phyloP scores from a whole-genome alignment of 1,284 basidiomycete genomes.

The Hymenochaete sp. region DNA sequence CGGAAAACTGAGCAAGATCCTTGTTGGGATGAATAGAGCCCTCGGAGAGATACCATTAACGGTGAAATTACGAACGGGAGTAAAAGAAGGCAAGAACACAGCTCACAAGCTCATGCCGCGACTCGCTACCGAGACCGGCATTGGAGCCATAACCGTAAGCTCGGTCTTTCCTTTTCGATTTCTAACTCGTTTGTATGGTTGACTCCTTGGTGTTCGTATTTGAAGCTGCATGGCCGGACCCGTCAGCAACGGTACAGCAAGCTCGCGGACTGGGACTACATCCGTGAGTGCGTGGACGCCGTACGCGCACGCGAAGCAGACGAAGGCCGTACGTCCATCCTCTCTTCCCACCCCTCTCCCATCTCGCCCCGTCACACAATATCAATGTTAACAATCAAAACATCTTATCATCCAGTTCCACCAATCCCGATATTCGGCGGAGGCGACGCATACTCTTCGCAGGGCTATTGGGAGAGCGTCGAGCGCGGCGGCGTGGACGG shows the following conservation, averaged over 20 bases:
- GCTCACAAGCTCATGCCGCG: slow-evolving; percentile 91
- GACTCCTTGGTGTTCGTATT: not conserved
- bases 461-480: slow-evolving; percentile 76
- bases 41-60: slow-evolving; percentile 93
- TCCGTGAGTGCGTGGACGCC: slow-evolving; percentile 77
- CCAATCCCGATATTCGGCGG: slow-evolving; percentile 93
- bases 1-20: slow-evolving; percentile 75
- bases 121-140: slow-evolving; percentile 72
- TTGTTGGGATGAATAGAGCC: slow-evolving; percentile 88
- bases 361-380: not conserved
- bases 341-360: not conserved
- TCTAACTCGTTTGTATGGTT: slow-evolving; percentile 1
- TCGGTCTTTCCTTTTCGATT: slow-evolving; percentile 8
- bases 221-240: slow-evolving; percentile 85
- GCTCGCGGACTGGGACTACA: slow-evolving; percentile 86
- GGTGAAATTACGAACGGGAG: slow-evolving; percentile 88
- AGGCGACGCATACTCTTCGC: slow-evolving; percentile 87
- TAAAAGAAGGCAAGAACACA: slow-evolving; percentile 78
- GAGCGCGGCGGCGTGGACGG: slow-evolving; percentile 82
- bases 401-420: slow-evolving; percentile 43
- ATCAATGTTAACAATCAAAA: slow-evolving; percentile 6
- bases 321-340: slow-evolving; percentile 51
- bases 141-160: slow-evolving; percentile 70
- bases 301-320: slow-evolving; percentile 76
- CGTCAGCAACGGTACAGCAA: slow-evolving; percentile 86